These are phyloP conservation scores for Aspergillus olivimuriae DNA, from an alignment of 495 filamentous ascomycete species.

Conservation along the genomic window DNA sequence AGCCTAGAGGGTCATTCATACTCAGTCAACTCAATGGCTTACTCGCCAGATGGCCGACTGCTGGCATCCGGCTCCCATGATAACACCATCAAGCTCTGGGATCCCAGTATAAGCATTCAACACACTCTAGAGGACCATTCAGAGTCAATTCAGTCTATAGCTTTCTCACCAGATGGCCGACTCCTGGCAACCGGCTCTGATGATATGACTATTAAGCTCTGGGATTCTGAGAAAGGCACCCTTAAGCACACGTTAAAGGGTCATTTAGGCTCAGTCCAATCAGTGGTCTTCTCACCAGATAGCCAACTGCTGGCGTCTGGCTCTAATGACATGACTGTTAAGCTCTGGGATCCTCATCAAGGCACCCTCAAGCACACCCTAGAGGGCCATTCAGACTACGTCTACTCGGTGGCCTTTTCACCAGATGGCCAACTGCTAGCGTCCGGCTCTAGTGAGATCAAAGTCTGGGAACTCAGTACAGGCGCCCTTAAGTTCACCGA, in stretches of 20 bases:
- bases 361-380: background rate
- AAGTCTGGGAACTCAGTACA: background rate
- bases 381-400: background rate
- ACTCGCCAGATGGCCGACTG: background rate
- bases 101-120: constrained; percentile 9
- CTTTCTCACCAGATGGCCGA: constrained; percentile 10
- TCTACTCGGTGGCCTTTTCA: constrained; percentile 1
- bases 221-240: background rate
- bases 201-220: constrained; percentile 13
- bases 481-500: too few species aligned
- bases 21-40: background rate
- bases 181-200: background rate
- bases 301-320: background rate
- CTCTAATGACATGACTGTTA: background rate
- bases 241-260: background rate
- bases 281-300: background rate
- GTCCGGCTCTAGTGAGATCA: background rate
- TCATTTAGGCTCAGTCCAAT: background rate
- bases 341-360: background rate
- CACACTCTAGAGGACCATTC: constrained; percentile 15
- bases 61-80: constrained; percentile 2
- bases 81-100: constrained; percentile 33
- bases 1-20: constrained; percentile 7
- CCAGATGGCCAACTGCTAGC: constrained; percentile 17
- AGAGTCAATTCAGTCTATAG: background rate